Conservation (phyloP, 805 yeast genomes). For the Candida pini region DNA sequence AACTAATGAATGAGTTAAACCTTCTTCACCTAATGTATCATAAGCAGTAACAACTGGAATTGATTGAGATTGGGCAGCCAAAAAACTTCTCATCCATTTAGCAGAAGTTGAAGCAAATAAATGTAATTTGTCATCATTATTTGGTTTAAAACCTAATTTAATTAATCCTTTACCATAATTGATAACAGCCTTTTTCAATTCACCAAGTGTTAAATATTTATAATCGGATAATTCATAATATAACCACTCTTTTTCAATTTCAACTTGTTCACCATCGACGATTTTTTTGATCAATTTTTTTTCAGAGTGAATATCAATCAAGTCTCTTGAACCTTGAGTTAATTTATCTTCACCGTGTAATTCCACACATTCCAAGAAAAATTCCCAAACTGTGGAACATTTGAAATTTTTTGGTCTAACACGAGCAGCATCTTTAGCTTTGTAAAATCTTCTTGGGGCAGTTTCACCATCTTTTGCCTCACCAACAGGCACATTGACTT, state of each 20-base stretch:
- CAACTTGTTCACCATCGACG: slow-evolving; percentile 67
- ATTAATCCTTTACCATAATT: slow-evolving; percentile 71
- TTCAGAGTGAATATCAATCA: slow-evolving; percentile 70
- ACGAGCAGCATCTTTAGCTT: slow-evolving; percentile 41
- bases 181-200: slow-evolving; percentile 45
- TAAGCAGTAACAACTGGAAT: slow-evolving; percentile 94
- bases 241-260: slow-evolving; percentile 82
- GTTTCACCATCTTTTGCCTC: slow-evolving; percentile 72
- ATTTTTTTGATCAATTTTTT: slow-evolving; percentile 65
- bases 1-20: slow-evolving; percentile 76
- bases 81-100: slow-evolving; percentile 83
- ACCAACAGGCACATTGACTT: slow-evolving; percentile 56
- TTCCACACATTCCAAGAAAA: slow-evolving; percentile 53
- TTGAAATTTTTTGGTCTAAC: slow-evolving; percentile 58
- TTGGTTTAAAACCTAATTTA: slow-evolving; percentile 64
- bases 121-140: slow-evolving; percentile 59
- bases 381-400: slow-evolving; percentile 67
- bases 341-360: slow-evolving; percentile 48
- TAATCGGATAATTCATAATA: slow-evolving; percentile 77
- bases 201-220: slow-evolving; percentile 54
- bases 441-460: slow-evolving; percentile 68
- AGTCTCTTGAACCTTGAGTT: slow-evolving; percentile 72
- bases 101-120: slow-evolving; percentile 84
- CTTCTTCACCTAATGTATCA: slow-evolving; percentile 88
- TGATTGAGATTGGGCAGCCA: slow-evolving; percentile 71